Evolutionary conservation across 176 grass and related monocot species (phyloP).

Genomic region (Carex cristatella): DNA sequence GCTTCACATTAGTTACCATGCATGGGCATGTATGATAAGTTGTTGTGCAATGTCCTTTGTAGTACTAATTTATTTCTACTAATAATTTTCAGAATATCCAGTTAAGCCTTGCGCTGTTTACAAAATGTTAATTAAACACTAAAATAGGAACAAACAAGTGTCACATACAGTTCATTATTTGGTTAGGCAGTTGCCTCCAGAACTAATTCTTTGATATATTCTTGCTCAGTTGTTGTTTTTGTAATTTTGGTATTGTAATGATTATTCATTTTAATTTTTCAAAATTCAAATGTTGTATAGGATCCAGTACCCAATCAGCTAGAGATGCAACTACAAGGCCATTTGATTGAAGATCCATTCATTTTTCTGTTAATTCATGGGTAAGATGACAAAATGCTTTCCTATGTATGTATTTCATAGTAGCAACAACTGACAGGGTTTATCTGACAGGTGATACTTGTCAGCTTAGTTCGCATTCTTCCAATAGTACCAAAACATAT

Average conservation of each 20-base stretch:
- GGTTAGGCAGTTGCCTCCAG: neutral
- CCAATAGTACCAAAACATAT: constrained; percentile 60
- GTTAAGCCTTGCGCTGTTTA: neutral
- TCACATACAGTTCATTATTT: neutral
- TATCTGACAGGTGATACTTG: constrained; percentile 56
- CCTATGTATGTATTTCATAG: neutral
- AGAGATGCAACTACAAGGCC: constrained; percentile 37
- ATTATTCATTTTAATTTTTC: constrained; percentile 14
- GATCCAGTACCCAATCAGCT: constrained; percentile 32
- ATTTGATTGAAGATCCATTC: constrained; percentile 69
- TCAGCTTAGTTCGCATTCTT: constrained; percentile 77
- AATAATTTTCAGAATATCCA: neutral
- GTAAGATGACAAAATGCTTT: constrained; percentile 38
- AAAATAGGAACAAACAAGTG: neutral
- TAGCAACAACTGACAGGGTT: neutral
- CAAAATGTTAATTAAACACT: neutral
- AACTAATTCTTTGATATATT: neutral
- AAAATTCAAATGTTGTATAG: constrained; percentile 34
- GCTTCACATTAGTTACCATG: neutral
- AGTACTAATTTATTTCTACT: neutral
- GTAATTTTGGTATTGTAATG: neutral
- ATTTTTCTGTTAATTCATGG: constrained; percentile 88
- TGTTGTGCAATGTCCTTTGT: neutral
- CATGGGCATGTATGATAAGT: neutral
- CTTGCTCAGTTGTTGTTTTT: neutral